Base-by-base conservation (phyloP, 257 asterid genomes). In the Plantago ovata region DNA sequence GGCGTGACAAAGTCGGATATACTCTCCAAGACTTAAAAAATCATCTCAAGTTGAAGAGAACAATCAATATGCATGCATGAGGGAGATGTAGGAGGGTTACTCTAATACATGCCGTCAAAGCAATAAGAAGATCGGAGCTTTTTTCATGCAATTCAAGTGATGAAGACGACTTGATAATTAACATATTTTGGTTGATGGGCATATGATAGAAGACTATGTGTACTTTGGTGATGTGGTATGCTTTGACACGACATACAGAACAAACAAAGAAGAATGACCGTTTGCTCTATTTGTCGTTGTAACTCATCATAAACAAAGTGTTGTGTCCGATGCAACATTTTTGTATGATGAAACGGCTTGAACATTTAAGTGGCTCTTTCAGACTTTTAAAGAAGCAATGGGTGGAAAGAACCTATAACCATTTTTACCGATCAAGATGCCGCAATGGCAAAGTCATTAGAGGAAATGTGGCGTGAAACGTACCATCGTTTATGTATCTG, bases 1-100 rank as follows among this genome's bases (percentile, higher is more conserved):
- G 56, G 23, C 38, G 56, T 22, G 15, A 50, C 1, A 50, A 50
- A n/a, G 56, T 50, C 22, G 56, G 56, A n/a, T 50, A 4, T 50
- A 4, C 22, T 21, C 38, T 50, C 22, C 0, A 50, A 12, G 56
- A 50, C 38, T 50, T 20, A 18, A 50, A 21, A 11, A 22, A 50
- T 19, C 20, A 49, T 21, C 20, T 49, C 2, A 3, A 12, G 0
- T 49, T 32, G 10, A 49, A 48, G 23, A 48, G 53, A 48, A 48
- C n/a, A n/a, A n/a, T n/a, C 28, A 0, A 6, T 48, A 13, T 12
- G 10, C 2, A 48, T 48, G 23, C 16, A 48, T 7, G 53, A 4
- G 19, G 53, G 53, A 8, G 24, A 48, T 19, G 12, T n/a, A n/a
- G n/a, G n/a, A n/a, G n/a, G n/a, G n/a, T n/a, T n/a, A n/a, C n/a